Base-by-base conservation (phyloP, 176 grass and related monocot species). In the Ensete glaucum region DNA sequence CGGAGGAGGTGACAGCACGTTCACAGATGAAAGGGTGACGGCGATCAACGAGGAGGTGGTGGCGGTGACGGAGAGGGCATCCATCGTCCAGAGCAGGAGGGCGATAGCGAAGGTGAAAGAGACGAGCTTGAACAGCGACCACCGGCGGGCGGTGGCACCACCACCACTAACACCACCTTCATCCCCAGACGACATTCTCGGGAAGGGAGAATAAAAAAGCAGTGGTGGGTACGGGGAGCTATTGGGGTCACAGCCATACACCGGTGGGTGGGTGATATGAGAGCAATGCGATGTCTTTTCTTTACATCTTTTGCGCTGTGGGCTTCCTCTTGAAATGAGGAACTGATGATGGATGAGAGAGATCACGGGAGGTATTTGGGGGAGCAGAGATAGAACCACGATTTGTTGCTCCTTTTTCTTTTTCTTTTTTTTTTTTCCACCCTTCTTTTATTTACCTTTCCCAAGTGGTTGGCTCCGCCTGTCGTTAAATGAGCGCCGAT, bases 51-150 rank as follows among this genome's bases (percentile, higher is more conserved):
- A 14, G 69, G 53, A 76, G 80, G 63, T 68, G 25, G 53, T 74
- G 10, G 62, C 22, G 8, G 53, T 60, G 2, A 78, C 29, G 70
- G 34, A 50, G 34, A 62, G 63, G 53, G 62, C 63, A 67, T 73
- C 70, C 22, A 53, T 9, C 43, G 71, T 23, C 26, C 65, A 78
- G 15, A 80, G 16, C 15, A 74, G 22, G 19, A 73, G 57, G 9
- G 22, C 1, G 83, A 83, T 29, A 54, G 15, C 59, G 66, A 92
- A 75, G 77, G 85, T 80, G 65, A 83, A 81, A 1, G 53, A 64
- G 59, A 92, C 62, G 78, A 92, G 85, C 77, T 83, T 83, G 0
- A 62, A 49, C 11, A 20, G 60, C 1, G 60, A 52, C 75, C 34
- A 53, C n/a, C 75, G 60, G 13, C 8, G 27, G 60, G 6, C 19